Evolutionary conservation across 768 basidiomycete genomes (phyloP).

Genomic region (Tylopilus intermedius): DNA sequence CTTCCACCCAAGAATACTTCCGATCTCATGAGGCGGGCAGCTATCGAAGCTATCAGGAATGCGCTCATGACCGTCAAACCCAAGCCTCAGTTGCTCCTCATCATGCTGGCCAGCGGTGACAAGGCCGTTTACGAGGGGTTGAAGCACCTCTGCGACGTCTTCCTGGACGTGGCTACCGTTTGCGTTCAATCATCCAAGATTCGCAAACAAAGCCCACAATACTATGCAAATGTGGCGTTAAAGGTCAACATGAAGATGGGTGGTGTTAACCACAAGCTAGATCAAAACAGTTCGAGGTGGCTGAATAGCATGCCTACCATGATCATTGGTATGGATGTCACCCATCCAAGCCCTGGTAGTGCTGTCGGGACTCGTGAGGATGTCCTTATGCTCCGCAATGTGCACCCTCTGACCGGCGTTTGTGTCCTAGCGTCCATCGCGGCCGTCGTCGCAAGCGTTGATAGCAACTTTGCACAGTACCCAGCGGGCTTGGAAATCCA

Average conservation of each 20-base stretch:
- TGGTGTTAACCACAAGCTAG: conserved; percentile 47
- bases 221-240: conserved; percentile 51
- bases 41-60: conserved; percentile 43
- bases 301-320: conserved; percentile 41
- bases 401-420: not conserved
- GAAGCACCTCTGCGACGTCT: conserved; percentile 50
- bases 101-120: conserved; percentile 45
- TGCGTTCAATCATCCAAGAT: conserved; percentile 73
- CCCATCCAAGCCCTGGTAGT: conserved; percentile 75
- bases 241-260: conserved; percentile 56
- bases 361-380: conserved; percentile 42
- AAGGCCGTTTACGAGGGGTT: conserved; percentile 47
- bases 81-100: conserved; percentile 42
- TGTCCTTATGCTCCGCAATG: not conserved
- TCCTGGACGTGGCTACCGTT: conserved; percentile 52
- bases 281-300: conserved; percentile 35
- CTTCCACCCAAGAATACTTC: conserved; percentile 48
- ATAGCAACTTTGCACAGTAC: conserved; percentile 43
- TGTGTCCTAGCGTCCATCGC: conserved; percentile 40
- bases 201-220: conserved; percentile 54
- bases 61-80: conserved; percentile 35
- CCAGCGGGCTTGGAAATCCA: conserved; percentile 49
- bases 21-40: conserved; percentile 51
- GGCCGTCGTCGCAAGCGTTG: conserved; percentile 49
- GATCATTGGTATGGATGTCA: conserved; percentile 61